These are phyloP conservation scores for Neoconidiobolus thromboides DNA, from an alignment of 371 early-diverging fungal genomes.

Conservation along the genomic window DNA sequence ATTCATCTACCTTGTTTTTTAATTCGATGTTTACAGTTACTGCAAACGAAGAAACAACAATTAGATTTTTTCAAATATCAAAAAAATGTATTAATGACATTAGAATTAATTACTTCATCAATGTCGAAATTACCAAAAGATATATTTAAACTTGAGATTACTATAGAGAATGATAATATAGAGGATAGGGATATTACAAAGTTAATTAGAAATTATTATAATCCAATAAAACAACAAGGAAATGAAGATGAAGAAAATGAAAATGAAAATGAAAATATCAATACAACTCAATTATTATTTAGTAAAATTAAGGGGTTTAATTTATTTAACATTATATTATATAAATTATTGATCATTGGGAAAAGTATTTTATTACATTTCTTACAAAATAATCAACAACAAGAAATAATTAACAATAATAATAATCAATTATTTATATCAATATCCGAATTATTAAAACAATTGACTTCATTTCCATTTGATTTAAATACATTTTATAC, in stretches of 20 bases:
- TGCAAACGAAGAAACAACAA: neutral
- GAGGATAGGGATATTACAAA: neutral
- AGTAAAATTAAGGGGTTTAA: neutral
- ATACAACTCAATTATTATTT: too few relatives aligned
- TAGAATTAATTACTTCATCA: neutral
- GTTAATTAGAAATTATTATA: neutral
- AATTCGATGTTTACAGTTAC: neutral
- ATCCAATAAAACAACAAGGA: too few relatives aligned
- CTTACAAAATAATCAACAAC: too few relatives aligned
- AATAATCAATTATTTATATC: neutral
- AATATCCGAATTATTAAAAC: neutral
- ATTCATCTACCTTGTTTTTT: slow-evolving; percentile 2
- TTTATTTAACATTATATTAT: neutral
- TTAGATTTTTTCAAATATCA: neutral
- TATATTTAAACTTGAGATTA: neutral
- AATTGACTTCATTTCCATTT: slow-evolving; percentile 2
- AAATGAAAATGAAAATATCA: too few relatives aligned
- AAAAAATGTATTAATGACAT: neutral
- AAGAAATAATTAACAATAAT: too few relatives aligned
- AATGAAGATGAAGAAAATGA: too few relatives aligned
- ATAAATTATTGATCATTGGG: too few relatives aligned
- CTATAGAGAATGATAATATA: neutral
- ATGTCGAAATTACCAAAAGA: slow-evolving; percentile 1
- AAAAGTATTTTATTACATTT: too few relatives aligned
- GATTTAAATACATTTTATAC: neutral